phyloP scores from a whole-genome alignment of 1,284 basidiomycete species.

The Trametes versicolor region DNA sequence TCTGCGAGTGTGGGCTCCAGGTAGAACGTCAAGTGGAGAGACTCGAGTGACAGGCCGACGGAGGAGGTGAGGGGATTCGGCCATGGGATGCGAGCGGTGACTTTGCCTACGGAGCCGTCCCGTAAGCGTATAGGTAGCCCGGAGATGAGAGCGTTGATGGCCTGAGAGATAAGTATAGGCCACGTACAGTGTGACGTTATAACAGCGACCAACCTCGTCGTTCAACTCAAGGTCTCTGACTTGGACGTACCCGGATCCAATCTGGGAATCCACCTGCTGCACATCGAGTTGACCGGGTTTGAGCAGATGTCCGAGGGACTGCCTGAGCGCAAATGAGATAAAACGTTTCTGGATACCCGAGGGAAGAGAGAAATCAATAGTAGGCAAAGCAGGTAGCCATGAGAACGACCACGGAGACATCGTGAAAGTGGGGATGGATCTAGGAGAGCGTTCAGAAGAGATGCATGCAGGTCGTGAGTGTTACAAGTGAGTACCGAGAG shows the following conservation, averaged over 20 bases:
- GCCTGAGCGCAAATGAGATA: constrained; percentile 89
- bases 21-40: constrained; percentile 69
- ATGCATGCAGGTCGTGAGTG: constrained; percentile 12
- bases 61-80: constrained; percentile 78
- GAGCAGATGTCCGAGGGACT: constrained; percentile 86
- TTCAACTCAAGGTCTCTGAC: constrained; percentile 87
- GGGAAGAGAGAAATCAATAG: constrained; percentile 78
- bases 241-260: constrained; percentile 89
- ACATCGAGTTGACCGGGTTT: constrained; percentile 90
- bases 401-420: constrained; percentile 53
- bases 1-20: constrained; percentile 48
- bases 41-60: constrained; percentile 72
- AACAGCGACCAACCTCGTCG: constrained; percentile 63
- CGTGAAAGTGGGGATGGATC: constrained; percentile 6
- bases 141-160: constrained; percentile 80
- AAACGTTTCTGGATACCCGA: constrained; percentile 89
- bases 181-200: neutral
- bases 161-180: constrained; percentile 55
- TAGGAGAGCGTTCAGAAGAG: neutral
- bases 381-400: constrained; percentile 70
- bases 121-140: constrained; percentile 76
- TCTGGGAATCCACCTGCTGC: constrained; percentile 90
- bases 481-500: neutral
- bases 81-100: constrained; percentile 82
- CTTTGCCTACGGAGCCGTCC: constrained; percentile 76